Base-by-base conservation (phyloP, 1,139 yeast species). In the Hemisphaericaspora xylofermentans region DNA sequence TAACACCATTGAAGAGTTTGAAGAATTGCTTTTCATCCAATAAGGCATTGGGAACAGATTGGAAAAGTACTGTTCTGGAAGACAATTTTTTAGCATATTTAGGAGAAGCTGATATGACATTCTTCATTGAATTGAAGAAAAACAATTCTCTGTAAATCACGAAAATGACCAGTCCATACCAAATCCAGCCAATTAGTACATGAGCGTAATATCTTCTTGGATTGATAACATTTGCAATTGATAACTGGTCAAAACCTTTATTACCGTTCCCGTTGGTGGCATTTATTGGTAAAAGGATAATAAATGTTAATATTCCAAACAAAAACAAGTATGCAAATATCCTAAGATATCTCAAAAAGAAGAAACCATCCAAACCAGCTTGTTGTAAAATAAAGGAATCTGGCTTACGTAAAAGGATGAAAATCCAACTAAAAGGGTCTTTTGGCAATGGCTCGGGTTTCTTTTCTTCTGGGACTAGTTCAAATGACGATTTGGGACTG, bases 21-120 rank as follows among this genome's bases (percentile, higher is more conserved):
- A 76, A 52, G 43, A 84, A 74, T 48, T 80, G 84, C 47, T 76
- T 81, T 53, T 81, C 87, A 50, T 76, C 79, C 43, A 84, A 68
- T 50, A 81, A 72, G 28, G 78, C 70, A 40, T 80, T 78, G 12
- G 97, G 96, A 4, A 93, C 87, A 28, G 84, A 77, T 58, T 87
- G 94, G 57, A 91, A 76, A 43, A 91, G 68, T 19, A 93, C 81
- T 1, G 95, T 85, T 58, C 93, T 79, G 5, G 94, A 85, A 12
- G 94, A 78, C 28, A 86, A 65, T 51, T 81, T 76, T 47, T 77
- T 73, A 40, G 94, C 84, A 58, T 88, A 88, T 47, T 80, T 74
- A 13, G 96, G 95, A 24, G 95, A 78, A 6, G 95, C 74, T 46
- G 89, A 75, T 12, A 84, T 84, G 9, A 93, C 94, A 52, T 85